Base-by-base conservation (phyloP, 2,329 filamentous ascomycete genomes). In the Kalmusia sp. region DNA sequence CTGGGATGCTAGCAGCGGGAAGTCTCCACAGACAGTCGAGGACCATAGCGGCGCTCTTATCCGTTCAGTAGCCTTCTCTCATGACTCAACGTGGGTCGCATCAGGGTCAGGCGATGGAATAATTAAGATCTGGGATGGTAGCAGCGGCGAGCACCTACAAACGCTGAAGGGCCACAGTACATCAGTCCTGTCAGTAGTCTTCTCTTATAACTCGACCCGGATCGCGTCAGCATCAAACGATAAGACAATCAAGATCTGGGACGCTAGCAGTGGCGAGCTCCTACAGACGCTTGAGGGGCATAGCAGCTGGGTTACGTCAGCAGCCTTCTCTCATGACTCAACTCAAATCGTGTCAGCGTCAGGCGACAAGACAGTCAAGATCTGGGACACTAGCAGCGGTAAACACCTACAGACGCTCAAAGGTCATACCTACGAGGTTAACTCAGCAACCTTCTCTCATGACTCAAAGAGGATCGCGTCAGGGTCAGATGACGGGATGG, bases 261-360 rank as follows among this genome's bases (percentile, higher is more conserved):
- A n/a, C n/a, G n/a, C n/a, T n/a, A n/a, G n/a, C n/a, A n/a, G n/a
- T n/a, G n/a, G n/a, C n/a, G n/a, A n/a, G n/a, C n/a, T n/a, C n/a
- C n/a, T n/a, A n/a, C 59, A 54, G 24, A 63, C 59, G 19, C 61
- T 67, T 33, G 46, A 65, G 35, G 34, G 46, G n/a, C n/a, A n/a
- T 19, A 25, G 11, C 21, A 19, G 7, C 7, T 76, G 1, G 12
- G 95, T 49, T 11, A 3, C 0, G 1, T 49, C 38, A 1, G 96
- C 96, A 12, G 38, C 47, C 38, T 50, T 64, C 28, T 54, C 40
- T 46, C 25, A 48, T 15, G 9, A 39, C 45, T 38, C 33, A 22
- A 38, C 31, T 1, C 22, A 12, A 14, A 7, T 48, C 1, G 45
- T 15, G 6, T 48, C 22, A 3, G 6, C 45, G 34, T 48, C 33